Evolutionary conservation across 2,329 filamentous ascomycete species (phyloP).

Genomic region (Zymoseptoria brevis): DNA sequence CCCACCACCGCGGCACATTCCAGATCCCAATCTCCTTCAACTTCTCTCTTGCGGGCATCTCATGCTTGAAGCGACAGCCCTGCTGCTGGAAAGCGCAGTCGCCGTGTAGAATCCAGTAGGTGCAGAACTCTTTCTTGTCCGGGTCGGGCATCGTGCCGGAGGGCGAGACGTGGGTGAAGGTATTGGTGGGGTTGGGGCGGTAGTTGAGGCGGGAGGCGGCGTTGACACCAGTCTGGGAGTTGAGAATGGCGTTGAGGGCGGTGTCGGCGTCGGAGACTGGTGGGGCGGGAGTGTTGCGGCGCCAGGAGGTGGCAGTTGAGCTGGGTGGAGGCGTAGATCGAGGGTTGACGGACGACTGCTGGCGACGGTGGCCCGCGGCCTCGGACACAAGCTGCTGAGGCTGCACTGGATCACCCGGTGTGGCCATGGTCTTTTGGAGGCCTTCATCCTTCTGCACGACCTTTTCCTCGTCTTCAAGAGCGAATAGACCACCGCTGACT

Average conservation of each 20-base stretch:
- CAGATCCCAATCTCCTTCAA: slow-evolving; percentile 62
- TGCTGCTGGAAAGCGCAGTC: slow-evolving; percentile 79
- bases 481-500: slow-evolving; percentile 19
- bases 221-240: slow-evolving; percentile 21
- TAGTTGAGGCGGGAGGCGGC: slow-evolving; percentile 25
- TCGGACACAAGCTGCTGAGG: background rate
- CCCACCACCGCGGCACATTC: slow-evolving; percentile 49
- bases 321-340: slow-evolving; percentile 11
- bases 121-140: slow-evolving; percentile 68
- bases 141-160: slow-evolving; percentile 34
- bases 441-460: background rate
- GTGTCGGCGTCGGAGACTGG: slow-evolving; percentile 13
- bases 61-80: slow-evolving; percentile 82
- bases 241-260: slow-evolving; percentile 26
- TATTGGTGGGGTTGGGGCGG: background rate
- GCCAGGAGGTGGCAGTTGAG: slow-evolving; percentile 2
- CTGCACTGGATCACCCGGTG: background rate
- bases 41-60: slow-evolving; percentile 69
- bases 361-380: slow-evolving; percentile 2
- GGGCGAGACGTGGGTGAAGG: slow-evolving; percentile 20
- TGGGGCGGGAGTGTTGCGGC: background rate
- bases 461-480: slow-evolving; percentile 13
- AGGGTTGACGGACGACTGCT: slow-evolving; percentile 7
- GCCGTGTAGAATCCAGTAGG: slow-evolving; percentile 82
- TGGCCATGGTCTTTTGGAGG: background rate